Percentiles rank a stretch among this genome's conserved stretches.
Evolutionary conservation across 495 filamentous ascomycete species (phyloP).

Genomic region (Neurospora tetraspora): DNA sequence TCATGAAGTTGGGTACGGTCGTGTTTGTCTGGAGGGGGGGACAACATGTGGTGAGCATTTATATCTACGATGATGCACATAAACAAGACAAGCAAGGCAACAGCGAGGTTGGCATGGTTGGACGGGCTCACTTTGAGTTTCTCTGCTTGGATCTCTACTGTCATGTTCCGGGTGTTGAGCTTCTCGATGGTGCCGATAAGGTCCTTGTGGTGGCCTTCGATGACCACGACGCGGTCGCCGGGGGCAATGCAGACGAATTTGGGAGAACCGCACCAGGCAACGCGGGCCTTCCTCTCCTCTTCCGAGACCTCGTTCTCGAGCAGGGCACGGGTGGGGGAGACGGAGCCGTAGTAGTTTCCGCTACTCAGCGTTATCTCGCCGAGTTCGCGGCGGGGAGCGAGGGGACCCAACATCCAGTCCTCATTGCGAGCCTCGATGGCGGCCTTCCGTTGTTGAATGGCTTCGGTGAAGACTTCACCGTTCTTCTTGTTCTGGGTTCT

Average conservation of each 20-base stretch:
- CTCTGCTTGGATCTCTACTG: conserved; percentile 47
- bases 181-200: conserved; percentile 59
- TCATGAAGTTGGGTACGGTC: conserved; percentile 44
- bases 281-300: conserved; percentile 20
- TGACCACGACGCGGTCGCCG: conserved; percentile 69
- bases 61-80: not conserved
- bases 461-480: not conserved
- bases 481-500: conserved; percentile 22
- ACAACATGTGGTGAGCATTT: not conserved
- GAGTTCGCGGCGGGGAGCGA: conserved; percentile 64
- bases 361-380: conserved; percentile 32
- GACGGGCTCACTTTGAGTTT: conserved; percentile 53
- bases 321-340: conserved; percentile 18
- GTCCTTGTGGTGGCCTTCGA: conserved; percentile 67
- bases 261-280: conserved; percentile 39
- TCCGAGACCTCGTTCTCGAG: conserved; percentile 12
- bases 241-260: conserved; percentile 52
- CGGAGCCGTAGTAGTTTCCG: conserved; percentile 12
- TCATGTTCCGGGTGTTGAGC: conserved; percentile 34
- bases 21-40: conserved; percentile 42
- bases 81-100: not conserved
- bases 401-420: conserved; percentile 64
- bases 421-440: conserved; percentile 38
- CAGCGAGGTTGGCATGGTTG: not conserved
- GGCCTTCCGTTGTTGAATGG: conserved; percentile 8